Conservation (phyloP, 495 filamentous ascomycete genomes). For the Aspergillus bridgeri region DNA sequence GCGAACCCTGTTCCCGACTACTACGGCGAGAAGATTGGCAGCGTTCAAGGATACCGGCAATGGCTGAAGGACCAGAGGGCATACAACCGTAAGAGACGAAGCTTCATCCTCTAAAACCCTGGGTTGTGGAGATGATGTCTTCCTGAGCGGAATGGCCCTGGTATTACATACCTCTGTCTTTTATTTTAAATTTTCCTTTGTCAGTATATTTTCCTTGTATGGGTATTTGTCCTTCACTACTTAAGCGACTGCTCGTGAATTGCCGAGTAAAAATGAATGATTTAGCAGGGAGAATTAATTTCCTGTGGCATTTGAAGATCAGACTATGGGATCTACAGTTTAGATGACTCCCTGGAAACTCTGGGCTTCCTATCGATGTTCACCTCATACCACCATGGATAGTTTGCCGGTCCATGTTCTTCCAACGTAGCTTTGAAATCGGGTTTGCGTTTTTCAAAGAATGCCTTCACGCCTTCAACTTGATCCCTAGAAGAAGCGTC, state of each 20-base stretch:
- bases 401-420: constrained; percentile 23
- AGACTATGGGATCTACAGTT: constrained; percentile 22
- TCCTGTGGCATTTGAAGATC: neutral
- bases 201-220: constrained; percentile 25
- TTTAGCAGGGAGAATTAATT: neutral
- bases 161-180: constrained; percentile 13
- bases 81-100: constrained; percentile 88
- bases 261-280: no score
- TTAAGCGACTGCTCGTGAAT: neutral
- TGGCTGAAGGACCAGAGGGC: constrained; percentile 97
- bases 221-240: constrained; percentile 20
- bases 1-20: constrained; percentile 71
- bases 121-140: neutral
- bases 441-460: constrained; percentile 48
- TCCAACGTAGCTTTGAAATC: constrained; percentile 45
- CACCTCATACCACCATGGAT: constrained; percentile 31
- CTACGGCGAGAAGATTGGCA: constrained; percentile 89
- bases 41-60: constrained; percentile 81
- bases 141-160: neutral
- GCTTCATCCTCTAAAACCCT: constrained; percentile 43
- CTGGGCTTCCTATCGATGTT: constrained; percentile 27
- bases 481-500: constrained; percentile 33
- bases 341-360: constrained; percentile 17
- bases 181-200: constrained; percentile 19
- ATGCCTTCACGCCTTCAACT: constrained; percentile 44